Percentiles rank a stretch among this genome's conserved stretches.
phyloP scores from a whole-genome alignment of 2,329 filamentous ascomycete species.

The Samsoniella hepiali region DNA sequence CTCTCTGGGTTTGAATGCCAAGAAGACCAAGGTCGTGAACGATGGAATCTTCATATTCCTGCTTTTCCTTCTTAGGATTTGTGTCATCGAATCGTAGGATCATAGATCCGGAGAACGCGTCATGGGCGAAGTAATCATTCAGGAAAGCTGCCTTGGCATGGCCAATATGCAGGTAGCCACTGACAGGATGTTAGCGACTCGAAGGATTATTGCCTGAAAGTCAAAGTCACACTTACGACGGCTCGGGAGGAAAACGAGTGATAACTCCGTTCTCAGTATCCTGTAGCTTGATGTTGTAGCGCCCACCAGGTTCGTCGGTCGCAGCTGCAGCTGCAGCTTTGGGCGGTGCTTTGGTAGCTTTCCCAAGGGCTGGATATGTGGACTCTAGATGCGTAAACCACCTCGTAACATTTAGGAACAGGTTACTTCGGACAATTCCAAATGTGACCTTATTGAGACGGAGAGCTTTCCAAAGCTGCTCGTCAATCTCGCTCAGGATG shows the following conservation, averaged over 20 bases:
- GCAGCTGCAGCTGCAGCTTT: background rate
- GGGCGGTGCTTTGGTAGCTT: background rate
- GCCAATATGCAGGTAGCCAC: conserved; percentile 81
- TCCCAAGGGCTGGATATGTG: background rate
- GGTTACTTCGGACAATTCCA: background rate
- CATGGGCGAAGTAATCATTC: conserved; percentile 91
- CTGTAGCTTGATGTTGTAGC: conserved; percentile 76
- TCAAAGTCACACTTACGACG: conserved; percentile 55
- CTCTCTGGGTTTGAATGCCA: conserved; percentile 76
- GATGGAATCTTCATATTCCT: conserved; percentile 86
- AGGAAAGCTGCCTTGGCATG: conserved; percentile 84
- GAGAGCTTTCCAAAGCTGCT: background rate
- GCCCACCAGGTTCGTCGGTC: background rate
- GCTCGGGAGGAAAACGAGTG: conserved; percentile 83
- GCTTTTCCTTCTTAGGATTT: conserved; percentile 88
- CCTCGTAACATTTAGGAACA: conserved; percentile 5
- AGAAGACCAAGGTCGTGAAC: conserved; percentile 80
- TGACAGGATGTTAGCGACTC: conserved; percentile 20
- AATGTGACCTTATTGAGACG: conserved; percentile 5
- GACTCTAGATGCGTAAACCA: conserved; percentile 11
- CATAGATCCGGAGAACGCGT: conserved; percentile 79
- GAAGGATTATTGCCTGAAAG: background rate
- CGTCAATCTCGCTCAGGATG: background rate
- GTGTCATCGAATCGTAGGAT: conserved; percentile 89
- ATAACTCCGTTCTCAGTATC: conserved; percentile 79